Conservation (phyloP, 176 grass and related monocot species). For the sorghum (Sorghum bicolor) region DNA sequence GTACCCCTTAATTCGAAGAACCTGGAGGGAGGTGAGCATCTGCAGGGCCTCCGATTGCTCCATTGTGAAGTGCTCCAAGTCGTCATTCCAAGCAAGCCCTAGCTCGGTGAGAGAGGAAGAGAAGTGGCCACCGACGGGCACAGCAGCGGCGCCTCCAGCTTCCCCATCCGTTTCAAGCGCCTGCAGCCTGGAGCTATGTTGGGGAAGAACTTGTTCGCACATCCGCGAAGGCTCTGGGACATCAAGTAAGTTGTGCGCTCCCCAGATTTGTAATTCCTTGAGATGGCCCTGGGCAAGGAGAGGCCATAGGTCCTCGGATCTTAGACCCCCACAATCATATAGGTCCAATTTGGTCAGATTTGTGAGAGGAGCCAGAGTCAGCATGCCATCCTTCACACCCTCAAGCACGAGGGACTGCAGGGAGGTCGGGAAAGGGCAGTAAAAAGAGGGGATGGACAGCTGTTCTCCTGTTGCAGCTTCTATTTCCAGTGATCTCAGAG, state of each 20-base stretch:
- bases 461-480: background rate
- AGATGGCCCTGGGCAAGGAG: background rate
- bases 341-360: background rate
- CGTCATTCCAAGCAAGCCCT: rapidly evolving
- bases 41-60: too few relatives aligned
- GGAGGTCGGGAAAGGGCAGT: background rate
- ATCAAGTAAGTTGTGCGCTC: background rate
- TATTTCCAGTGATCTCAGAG: background rate
- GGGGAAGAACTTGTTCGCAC: background rate
- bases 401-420: background rate
- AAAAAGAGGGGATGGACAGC: background rate
- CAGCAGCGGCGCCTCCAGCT: background rate
- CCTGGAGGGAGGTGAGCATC: too few relatives aligned
- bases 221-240: too few relatives aligned
- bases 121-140: background rate
- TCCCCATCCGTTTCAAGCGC: background rate
- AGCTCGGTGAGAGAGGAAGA: background rate
- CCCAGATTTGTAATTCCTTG: rapidly evolving
- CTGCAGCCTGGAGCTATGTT: background rate
- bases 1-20: background rate
- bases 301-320: background rate
- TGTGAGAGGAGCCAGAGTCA: background rate
- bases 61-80: background rate
- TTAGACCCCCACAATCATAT: background rate
- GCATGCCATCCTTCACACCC: background rate